Evolutionary conservation across 139 green algal species (phyloP), one percentile per base, ranked within the genome.

Genomic region (Diplosphaera chodatii): DNA sequence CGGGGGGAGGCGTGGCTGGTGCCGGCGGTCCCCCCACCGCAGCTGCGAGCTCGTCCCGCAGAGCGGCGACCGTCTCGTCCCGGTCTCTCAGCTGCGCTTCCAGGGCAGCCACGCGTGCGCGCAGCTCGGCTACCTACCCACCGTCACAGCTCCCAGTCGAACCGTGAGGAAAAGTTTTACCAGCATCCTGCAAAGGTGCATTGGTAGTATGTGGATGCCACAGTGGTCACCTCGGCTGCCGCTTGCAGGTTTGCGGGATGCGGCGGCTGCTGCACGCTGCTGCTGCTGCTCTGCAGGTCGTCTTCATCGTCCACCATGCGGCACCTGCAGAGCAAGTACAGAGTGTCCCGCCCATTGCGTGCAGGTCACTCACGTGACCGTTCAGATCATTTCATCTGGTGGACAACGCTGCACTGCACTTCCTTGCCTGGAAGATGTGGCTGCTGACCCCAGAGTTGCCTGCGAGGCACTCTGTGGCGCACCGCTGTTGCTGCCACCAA

Each of bases 51-150:
- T 37, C 32, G 4, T 29, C 59, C n/a, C 66, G 69, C 34, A 79
- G 69, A 16, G 59, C 63, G 5, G 56, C 48, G 18, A 65, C 3
- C 40, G 75, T 33, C 13, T 16, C 65, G 0, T 69, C 37, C 34
- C 63, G 28, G 0, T 59, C 72, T 6, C 29, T 64, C 40, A 79
- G 63, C 64, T 82, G 78, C 31, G 56, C 75, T 32, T 71, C 69
- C 68, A 86, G 76, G n/a, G 67, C 64, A 4, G 34, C 48, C 30
- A 85, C 69, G 29, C 72, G 69, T 31, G 28, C 31, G 0, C 70
- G 72, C 64, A 84, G 64, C 55, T 33, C 48, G 0, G 20, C 32
- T 21, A 81, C 74, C 72, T 83, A 30, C 16, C 16, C 6, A 56
- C 10, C 8, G n/a, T n/a, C n/a, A n/a, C n/a, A n/a, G n/a, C n/a